Base-by-base conservation (phyloP, 805 yeast species). In the Suhomyces tanzawaensis region DNA sequence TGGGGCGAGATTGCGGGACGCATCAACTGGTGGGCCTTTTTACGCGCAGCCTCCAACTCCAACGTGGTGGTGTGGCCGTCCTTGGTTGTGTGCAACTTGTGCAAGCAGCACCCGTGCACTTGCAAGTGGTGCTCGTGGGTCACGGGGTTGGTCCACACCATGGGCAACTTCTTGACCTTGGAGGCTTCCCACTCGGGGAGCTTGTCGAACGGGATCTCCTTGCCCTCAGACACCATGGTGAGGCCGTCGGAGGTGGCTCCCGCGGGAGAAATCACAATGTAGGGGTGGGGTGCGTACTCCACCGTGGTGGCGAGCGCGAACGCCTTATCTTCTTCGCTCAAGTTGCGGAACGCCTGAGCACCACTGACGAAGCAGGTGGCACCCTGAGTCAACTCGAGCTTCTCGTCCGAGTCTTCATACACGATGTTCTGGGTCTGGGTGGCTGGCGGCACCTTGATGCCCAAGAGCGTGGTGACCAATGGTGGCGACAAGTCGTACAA, bases 61-160 rank as follows among this genome's bases (percentile, higher is more conserved):
- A 82, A 70, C 1, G 69, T 61, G 25, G 46, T 42, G 11, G 69
- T 69, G 4, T 52, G 34, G 8, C 76, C 77, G 27, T 87, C 91
- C 26, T 76, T 69, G 22, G 69, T 66, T 26, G 72, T 66, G 51
- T 68, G 73, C 50, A 87, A 67, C 55, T 75, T 78, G 66, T 77
- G 77, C 42, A 86, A 81, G 63, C 95, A 87, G 58, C 95, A 85
- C 3, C 95, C 95, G 56, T 88, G 95, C 8, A 84, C 84, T 63
- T 88, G 95, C 46, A 88, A 71, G 53, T 85, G 95, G 40, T 81
- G 93, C 48, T 83, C 74, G 25, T 81, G 81, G 27, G 95, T 88
- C 27, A 82, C 81, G 13, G 95, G 95, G 58, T 88, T 88, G 4
- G 95, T 87, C 96, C 96, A 88, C 3, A 87, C 95, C 69, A 88